Base-by-base conservation (phyloP, 768 basidiomycete genomes). In the Leccinellum luteum region DNA sequence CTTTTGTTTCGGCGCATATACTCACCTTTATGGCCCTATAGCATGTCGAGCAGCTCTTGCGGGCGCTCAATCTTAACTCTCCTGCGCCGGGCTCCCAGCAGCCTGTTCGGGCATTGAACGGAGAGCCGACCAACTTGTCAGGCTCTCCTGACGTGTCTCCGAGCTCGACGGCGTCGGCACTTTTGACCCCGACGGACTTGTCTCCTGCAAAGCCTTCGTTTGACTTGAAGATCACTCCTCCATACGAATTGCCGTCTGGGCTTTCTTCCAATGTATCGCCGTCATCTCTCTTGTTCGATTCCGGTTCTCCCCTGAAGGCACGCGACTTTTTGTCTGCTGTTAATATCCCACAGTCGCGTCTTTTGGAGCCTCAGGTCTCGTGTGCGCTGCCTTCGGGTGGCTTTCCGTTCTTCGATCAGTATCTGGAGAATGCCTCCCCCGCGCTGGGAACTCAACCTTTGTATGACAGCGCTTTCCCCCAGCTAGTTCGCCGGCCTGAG, bases 11-110 rank as follows among this genome's bases (percentile, higher is more conserved):
- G 14, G 56, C 67, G 66, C 68, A 69, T 71, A 73, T 70, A 73
- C 56, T 62, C 70, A 67, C 68, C 65, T 58, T 7, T n/a, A 13
- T 9, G 14, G 27, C 54, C 64, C 60, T 60, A 27, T 62, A 90
- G 88, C 86, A 90, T 66, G 86, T 92, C 58, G 89, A 90, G 66
- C 89, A 91, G 74, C 80, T 92, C 47, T 77, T 92, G 54, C 85
- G 90, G 41, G 85, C 88, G 14, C 77, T 92, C 50, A 87, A 92
- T 67, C 84, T 92, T 64, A 86, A 85, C 66, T 92, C 90, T 30
- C 90, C 90, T 14, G 81, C 78, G 60, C 85, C 83, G 58, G 69
- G 73, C 48, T 66, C 74, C 45, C 79, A 79, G 13, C 70, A 76
- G 60, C 78, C 81, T 27, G 60, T 77, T 43, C 77, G 76, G 55